Evolutionary conservation across 2,329 filamentous ascomycete species (phyloP), one percentile per base, ranked within the genome.

Genomic region (Rhynchosporium graminicola): DNA sequence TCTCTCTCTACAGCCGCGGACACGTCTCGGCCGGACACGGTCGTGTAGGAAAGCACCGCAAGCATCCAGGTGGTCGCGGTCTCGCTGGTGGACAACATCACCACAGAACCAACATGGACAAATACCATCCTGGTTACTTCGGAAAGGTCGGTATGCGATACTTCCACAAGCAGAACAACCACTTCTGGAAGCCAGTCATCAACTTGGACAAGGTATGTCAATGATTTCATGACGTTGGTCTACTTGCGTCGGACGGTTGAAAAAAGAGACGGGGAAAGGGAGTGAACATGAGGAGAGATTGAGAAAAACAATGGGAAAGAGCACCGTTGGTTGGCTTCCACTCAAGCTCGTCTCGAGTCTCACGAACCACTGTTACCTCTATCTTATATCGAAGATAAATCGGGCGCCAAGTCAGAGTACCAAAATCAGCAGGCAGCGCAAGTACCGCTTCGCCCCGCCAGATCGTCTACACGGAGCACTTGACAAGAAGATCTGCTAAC

Each of bases 51-150:
- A 98, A 98, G 90, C 93, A 97, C 90, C 86, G 95, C 79, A 98
- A 99, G 89, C 86, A 89, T 74, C 87, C 85, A 73, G 86, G 86
- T 87, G 86, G 86, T 86, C 84, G 91, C 91, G 86, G 86, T 88
- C 84, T 89, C 83, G 95, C 95, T 80, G 94, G 95, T 96, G 94
- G 93, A 87, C 92, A 97, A 84, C 95, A 99, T 86, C 95, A 99
- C 84, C 92, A 96, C 88, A 83, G 91, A 73, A 96, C 91, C 77
- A 96, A 96, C 84, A 83, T 92, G 76, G 89, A 91, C 80, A 88
- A 94, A 83, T 92, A 94, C 88, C 91, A 96, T 79, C 92, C 94
- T 69, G 95, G 95, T 92, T 98, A 98, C 91, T 98, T 97, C 82
- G 92, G 92, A 83, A 97, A 97, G 85, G 91, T 94, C 74, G 90